Conservation (phyloP, 177 flowering plant genomes). For the Tripterygium wilfordii region DNA sequence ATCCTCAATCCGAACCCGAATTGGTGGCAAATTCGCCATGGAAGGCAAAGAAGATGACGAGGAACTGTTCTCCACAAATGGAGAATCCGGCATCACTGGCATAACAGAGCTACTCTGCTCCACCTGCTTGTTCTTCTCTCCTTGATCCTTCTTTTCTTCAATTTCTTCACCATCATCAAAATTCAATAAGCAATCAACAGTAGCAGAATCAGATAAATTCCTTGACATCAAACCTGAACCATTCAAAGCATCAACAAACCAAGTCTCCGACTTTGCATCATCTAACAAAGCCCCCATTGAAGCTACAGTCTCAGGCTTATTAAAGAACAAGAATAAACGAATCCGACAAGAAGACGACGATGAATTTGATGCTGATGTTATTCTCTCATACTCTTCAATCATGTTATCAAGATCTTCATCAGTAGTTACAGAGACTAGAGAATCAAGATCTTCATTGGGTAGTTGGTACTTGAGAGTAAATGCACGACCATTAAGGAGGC, state of each 20-base stretch:
- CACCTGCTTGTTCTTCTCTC: constrained; percentile 6
- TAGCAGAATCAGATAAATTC: constrained; percentile 54
- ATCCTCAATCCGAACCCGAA: constrained; percentile 51
- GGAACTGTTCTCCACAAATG: constrained; percentile 55
- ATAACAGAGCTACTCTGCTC: constrained; percentile 21
- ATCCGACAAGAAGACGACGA: constrained; percentile 35
- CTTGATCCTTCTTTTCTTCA: neutral
- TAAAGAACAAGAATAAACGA: constrained; percentile 56
- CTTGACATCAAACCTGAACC: constrained; percentile 44
- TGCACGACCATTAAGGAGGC: constrained; percentile 42
- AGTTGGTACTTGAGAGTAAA: constrained; percentile 65
- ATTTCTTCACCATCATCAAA: constrained; percentile 28
- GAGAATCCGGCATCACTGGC: constrained; percentile 43
- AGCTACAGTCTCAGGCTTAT: constrained; percentile 57
- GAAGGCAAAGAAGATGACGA: constrained; percentile 70
- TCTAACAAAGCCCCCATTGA: constrained; percentile 69
- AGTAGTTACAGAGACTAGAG: constrained; percentile 41
- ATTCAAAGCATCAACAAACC: constrained; percentile 87
- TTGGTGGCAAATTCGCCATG: constrained; percentile 65
- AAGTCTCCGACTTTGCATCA: constrained; percentile 70
- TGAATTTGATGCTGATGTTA: constrained; percentile 6
- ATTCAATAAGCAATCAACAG: constrained; percentile 46
- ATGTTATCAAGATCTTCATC: constrained; percentile 61
- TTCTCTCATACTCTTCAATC: constrained; percentile 55
- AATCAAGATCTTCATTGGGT: constrained; percentile 56